phyloP scores from a whole-genome alignment of 78 protist species.

The Dictyostelium citrinum region DNA sequence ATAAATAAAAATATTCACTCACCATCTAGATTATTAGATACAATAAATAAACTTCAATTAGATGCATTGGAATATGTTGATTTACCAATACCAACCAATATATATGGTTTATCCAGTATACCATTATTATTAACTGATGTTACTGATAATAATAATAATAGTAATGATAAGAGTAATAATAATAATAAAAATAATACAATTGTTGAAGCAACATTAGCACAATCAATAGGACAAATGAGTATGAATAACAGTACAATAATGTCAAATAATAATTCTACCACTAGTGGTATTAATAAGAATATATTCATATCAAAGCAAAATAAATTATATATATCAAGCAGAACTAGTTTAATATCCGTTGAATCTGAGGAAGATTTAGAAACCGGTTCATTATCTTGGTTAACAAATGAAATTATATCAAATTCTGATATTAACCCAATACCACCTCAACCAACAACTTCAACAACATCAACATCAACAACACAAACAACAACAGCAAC shows the following conservation, averaged over 20 bases:
- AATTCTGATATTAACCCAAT: neutral
- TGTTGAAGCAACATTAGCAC: neutral
- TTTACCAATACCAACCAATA: constrained; percentile 61
- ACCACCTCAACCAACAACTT: neutral
- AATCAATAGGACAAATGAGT: neutral
- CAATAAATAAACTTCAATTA: neutral
- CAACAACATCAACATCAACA: neutral
- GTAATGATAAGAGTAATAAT: neutral
- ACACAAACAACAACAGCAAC: neutral
- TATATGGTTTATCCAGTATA: constrained; percentile 22
- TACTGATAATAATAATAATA: neutral
- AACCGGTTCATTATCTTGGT: constrained; percentile 41
- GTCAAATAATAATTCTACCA: neutral
- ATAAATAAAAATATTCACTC: neutral
- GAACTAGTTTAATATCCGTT: constrained; percentile 23
- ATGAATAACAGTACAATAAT: neutral
- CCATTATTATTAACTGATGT: neutral
- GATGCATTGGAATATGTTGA: constrained; percentile 57
- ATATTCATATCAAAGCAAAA: neutral
- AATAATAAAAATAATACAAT: neutral
- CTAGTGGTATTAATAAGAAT: neutral
- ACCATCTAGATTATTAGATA: neutral
- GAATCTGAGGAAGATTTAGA: constrained; percentile 3
- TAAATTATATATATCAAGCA: neutral
- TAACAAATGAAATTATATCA: constrained; percentile 35